Evolutionary conservation across 768 basidiomycete species (phyloP), one percentile per base, ranked within the genome.

Genomic region (Dendrothele bispora): DNA sequence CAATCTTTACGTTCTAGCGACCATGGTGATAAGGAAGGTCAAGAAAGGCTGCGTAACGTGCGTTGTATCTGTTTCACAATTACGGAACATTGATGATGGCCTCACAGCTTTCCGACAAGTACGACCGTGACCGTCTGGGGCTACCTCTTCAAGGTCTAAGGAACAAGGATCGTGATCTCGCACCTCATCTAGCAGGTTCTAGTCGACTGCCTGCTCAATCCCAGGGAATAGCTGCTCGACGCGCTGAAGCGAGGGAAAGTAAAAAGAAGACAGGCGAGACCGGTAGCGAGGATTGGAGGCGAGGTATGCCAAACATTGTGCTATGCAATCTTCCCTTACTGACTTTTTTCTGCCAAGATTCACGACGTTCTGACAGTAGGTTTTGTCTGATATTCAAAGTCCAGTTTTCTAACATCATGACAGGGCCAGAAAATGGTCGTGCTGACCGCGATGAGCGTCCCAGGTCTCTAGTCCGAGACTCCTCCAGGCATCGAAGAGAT

Each of bases 251-350:
- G 22, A 73, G 83, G 57, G 88, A 90, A 24, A 52, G 70, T 46
- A 58, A 69, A 37, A 86, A 80, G 70, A 84, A 83, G 69, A 86
- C 85, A 65, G 73, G 74, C 36, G 86, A 83, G 29, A 90, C 91
- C 62, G 73, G 72, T 21, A 83, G 80, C 56, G 88, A 91, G 56
- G 90, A 93, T 59, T 93, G 90, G 90, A 78, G 90, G 61, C 78
- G 87, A 80, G 86, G 90, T 89, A 56, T 53, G 76, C 65, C 25
- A 43, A 43, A 42, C 55, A 49, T 43, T 61, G 39, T 57, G 51
- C 52, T 35, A 32, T 55, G 24, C 48, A 32, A 11, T 20, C 30
- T 51, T 28, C 43, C 42, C 53, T 55, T 56, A 52, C 39, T 41
- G 15, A 40, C 32, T 32, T 28, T 46, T 51, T 44, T 46, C 15